Conservation (phyloP, 2,329 filamentous ascomycete genomes). For the Xylaria sp. region DNA sequence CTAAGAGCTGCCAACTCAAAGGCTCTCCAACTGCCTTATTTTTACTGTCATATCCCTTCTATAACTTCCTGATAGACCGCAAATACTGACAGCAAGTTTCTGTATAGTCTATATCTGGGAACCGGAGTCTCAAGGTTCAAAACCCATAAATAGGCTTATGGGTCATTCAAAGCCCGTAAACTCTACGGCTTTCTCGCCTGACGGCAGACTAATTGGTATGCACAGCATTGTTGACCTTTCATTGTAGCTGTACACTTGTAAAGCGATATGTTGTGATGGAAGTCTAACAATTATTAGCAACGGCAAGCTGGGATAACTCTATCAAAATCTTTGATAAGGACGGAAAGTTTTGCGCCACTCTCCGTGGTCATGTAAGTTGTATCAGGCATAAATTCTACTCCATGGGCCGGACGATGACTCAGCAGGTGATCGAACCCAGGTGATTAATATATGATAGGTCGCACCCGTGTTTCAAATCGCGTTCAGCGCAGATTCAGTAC, state of each 20-base stretch:
- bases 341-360: conserved; percentile 83
- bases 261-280: not conserved
- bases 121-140: conserved; percentile 75
- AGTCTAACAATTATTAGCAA: conserved; percentile 57
- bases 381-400: conserved; percentile 48
- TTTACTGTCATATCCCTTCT: not conserved
- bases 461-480: conserved; percentile 92
- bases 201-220: conserved; percentile 79
- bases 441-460: conserved; percentile 48
- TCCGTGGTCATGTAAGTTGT: conserved; percentile 82
- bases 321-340: conserved; percentile 83
- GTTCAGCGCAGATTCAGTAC: conserved; percentile 86
- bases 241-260: not conserved
- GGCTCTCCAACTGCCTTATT: not conserved
- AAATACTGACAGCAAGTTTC: conserved; percentile 4
- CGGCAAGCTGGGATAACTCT: conserved; percentile 91
- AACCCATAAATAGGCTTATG: conserved; percentile 87
- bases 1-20: not conserved
- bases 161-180: conserved; percentile 98
- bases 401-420: not conserved
- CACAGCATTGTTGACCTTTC: not conserved
- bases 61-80: not conserved
- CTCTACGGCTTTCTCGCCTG: conserved; percentile 92
- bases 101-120: conserved; percentile 89
- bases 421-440: not conserved